Evolutionary conservation across 805 yeast species (phyloP).

Genomic region (Peterozyma toletana): DNA sequence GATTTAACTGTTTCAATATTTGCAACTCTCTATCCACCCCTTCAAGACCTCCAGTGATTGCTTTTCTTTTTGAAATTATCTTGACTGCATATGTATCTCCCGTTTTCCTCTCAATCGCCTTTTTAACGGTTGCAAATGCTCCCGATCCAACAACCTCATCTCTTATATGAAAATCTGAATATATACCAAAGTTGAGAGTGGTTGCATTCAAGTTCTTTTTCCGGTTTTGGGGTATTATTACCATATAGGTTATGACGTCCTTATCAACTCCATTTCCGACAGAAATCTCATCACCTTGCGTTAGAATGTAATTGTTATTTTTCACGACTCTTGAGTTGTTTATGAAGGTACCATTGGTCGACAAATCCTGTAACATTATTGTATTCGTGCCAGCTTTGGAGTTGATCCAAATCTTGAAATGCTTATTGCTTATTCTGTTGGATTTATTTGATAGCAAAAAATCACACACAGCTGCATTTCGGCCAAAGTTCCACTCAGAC

Average conservation of each 20-base stretch:
- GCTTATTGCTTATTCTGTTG: slow-evolving; percentile 67
- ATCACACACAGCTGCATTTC: slow-evolving; percentile 56
- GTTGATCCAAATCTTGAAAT: slow-evolving; percentile 62
- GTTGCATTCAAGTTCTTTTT: slow-evolving; percentile 25
- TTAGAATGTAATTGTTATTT: slow-evolving; percentile 70
- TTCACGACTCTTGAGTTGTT: slow-evolving; percentile 69
- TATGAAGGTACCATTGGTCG: slow-evolving; percentile 90
- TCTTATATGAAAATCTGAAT: slow-evolving; percentile 57
- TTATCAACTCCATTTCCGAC: slow-evolving; percentile 80
- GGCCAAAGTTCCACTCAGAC: slow-evolving; percentile 49
- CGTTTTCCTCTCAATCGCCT: slow-evolving; percentile 77
- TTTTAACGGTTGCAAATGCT: slow-evolving; percentile 95
- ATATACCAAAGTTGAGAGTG: slow-evolving; percentile 21
- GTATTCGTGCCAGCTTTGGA: slow-evolving; percentile 36
- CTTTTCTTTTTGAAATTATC: slow-evolving; percentile 75
- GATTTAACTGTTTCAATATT: slow-evolving; percentile 69
- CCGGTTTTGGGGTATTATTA: slow-evolving; percentile 30
- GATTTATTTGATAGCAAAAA: slow-evolving; percentile 51
- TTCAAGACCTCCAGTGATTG: slow-evolving; percentile 65
- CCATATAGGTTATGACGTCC: slow-evolving; percentile 53
- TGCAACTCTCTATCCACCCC: slow-evolving; percentile 85
- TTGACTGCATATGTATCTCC: slow-evolving; percentile 89
- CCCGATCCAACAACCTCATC: slow-evolving; percentile 93
- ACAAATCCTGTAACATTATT: slow-evolving; percentile 61
- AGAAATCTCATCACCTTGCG: slow-evolving; percentile 90